Conservation (phyloP, 2,329 filamentous ascomycete genomes). For the Aspergillus sojae region DNA sequence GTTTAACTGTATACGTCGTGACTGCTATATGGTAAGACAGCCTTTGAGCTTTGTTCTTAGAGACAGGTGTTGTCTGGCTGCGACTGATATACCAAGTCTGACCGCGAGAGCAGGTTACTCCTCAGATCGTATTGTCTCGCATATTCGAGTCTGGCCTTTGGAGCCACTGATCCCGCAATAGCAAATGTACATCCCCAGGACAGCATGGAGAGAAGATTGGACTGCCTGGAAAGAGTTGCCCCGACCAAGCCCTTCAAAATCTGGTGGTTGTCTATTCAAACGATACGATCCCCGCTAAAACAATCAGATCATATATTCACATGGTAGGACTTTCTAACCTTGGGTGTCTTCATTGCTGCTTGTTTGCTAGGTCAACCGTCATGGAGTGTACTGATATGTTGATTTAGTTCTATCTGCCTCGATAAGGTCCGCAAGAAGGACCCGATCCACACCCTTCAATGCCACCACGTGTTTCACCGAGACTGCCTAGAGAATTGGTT, state of each 20-base stretch:
- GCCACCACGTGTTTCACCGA: not conserved
- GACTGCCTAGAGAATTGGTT: slow-evolving; percentile 2
- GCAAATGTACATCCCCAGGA: not conserved
- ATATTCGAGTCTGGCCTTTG: not conserved
- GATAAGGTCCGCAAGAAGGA: slow-evolving; percentile 1
- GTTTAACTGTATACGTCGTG: slow-evolving; percentile 2
- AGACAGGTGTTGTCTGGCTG: not conserved
- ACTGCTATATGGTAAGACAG: not conserved
- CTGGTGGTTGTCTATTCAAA: slow-evolving; percentile 3
- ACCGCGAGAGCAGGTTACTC: not conserved
- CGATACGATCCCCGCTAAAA: not conserved
- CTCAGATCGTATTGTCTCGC: slow-evolving; percentile 3
- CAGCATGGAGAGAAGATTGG: not conserved
- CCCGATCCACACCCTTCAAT: not conserved
- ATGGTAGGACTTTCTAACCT: not conserved
- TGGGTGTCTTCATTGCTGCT: not conserved
- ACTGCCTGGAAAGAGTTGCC: not conserved
- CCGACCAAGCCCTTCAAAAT: not conserved
- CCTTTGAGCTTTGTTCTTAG: not conserved
- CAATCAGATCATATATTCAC: not conserved
- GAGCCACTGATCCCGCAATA: not conserved
- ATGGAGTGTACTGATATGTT: not conserved
- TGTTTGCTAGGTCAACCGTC: not conserved
- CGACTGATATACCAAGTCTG: not conserved
- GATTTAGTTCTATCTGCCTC: slow-evolving; percentile 1